Evolutionary conservation across 2,329 filamentous ascomycete species (phyloP), one percentile per base, ranked within the genome.

Genomic region (Nigrospora sphaerica): DNA sequence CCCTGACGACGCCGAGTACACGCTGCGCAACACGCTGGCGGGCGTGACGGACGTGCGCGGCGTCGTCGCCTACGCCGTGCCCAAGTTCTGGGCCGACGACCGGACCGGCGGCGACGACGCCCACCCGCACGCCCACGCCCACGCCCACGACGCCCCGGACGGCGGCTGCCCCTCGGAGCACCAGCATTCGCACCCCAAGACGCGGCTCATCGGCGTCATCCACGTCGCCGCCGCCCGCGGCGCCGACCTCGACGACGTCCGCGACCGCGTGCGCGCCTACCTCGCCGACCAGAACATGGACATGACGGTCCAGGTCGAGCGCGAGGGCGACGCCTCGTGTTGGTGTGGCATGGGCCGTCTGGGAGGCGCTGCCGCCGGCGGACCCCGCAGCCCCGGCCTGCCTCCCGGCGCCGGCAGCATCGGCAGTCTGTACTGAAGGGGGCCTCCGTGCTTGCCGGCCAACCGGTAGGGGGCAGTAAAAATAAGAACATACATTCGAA

Each of bases 81-180:
- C 92, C 9, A 86, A 90, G 57, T 96, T 97, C 61, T 98, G 93
- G 93, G 71, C 93, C 13, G 88, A 95, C 56, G 90, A 95, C 51
- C 69, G 78, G 12, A 67, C 64, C 16, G 65, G 66, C 4, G 66
- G 61, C 10, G 68, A 68, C 17, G 60, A 34, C 14, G 42, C 33
- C 4, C 13, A 18, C 6, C 19, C 19, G 4, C 19, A 28, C 23
- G 23, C 4, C 23, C 23, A 28, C 10, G 7, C 5, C 7, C 23
- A 28, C 10, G 23, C 4, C 23, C 23, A 28, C 23, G 23, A 28
- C 23, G 23, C 5, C 23, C 23, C 6, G 6, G 23, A 9, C 23
- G 23, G 23, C 23, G 23, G 23, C 7, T 28, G 23, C 7, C 7
- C 23, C 6, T 28, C 23, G 5, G 23, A 28, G 10, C 23, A 28